Conservation (phyloP, 257 asterid species). For the Lantana camara region DNA sequence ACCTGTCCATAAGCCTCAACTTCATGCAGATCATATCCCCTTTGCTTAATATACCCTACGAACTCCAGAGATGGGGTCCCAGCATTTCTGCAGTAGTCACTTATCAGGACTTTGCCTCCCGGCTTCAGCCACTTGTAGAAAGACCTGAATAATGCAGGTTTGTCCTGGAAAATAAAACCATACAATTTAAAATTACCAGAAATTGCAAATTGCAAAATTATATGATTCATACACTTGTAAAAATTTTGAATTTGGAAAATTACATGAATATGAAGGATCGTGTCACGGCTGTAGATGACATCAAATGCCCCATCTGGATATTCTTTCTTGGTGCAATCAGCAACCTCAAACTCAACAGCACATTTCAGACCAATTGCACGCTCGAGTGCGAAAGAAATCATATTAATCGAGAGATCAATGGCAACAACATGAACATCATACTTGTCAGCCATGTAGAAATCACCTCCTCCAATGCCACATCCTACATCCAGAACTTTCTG, state of each 20-base stretch:
- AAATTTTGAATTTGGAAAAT: constrained; percentile 18
- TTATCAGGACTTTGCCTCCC: constrained; percentile 89
- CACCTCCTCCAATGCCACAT: constrained; percentile 99
- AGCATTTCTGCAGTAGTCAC: constrained; percentile 87
- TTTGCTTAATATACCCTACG: constrained; percentile 74
- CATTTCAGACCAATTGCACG: constrained; percentile 84
- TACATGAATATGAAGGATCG: constrained; percentile 95
- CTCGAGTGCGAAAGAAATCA: constrained; percentile 96
- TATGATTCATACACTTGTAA: not conserved
- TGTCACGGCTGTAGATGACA: constrained; percentile 93
- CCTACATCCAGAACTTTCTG: constrained; percentile 97
- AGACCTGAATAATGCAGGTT: constrained; percentile 79
- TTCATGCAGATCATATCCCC: constrained; percentile 89
- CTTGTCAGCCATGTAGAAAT: constrained; percentile 91
- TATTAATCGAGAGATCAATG: constrained; percentile 88
- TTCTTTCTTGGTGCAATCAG: constrained; percentile 90
- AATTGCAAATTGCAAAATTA: not conserved
- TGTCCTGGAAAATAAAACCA: constrained; percentile 63
- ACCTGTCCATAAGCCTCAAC: constrained; percentile 89
- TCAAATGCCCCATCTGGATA: constrained; percentile 80
- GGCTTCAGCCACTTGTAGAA: constrained; percentile 99
- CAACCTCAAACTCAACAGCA: constrained; percentile 98
- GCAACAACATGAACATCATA: constrained; percentile 91
- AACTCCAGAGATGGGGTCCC: constrained; percentile 78
- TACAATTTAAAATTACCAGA: no score